These are phyloP conservation scores for Trametes coccinea DNA, from an alignment of 768 basidiomycete genomes.

Conservation along the genomic window DNA sequence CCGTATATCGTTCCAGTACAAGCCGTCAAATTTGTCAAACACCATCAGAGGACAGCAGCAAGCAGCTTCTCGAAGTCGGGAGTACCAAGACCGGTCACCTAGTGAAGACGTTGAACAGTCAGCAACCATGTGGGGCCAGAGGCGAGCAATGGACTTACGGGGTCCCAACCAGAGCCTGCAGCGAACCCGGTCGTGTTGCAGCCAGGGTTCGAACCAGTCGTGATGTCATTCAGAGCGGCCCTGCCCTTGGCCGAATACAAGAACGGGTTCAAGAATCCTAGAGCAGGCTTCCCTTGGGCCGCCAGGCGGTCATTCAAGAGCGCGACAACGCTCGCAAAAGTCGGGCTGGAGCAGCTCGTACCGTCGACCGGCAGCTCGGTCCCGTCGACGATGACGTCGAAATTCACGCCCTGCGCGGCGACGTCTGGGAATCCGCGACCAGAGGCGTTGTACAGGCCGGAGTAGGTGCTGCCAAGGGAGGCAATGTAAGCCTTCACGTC, in stretches of 20 bases:
- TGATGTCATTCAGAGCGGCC: constrained; percentile 30
- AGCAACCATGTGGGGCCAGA: neutral
- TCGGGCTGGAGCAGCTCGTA: constrained; percentile 63
- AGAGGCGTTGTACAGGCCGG: constrained; percentile 54
- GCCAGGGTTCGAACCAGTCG: constrained; percentile 35
- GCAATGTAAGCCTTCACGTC: constrained; percentile 48
- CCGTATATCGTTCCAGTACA: no score
- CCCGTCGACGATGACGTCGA: constrained; percentile 48
- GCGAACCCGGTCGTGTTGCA: constrained; percentile 38
- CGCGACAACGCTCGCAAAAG: constrained; percentile 61
- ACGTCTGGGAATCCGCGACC: constrained; percentile 63
- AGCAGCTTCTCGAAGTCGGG: constrained; percentile 34
- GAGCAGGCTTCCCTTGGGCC: constrained; percentile 32
- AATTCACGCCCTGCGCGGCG: constrained; percentile 53
- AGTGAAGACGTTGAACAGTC: neutral
- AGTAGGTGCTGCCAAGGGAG: constrained; percentile 47
- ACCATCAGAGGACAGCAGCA: constrained; percentile 15
- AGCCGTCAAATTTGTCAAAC: no score
- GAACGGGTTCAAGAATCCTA: constrained; percentile 42
- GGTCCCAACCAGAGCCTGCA: constrained; percentile 34
- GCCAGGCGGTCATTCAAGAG: constrained; percentile 46
- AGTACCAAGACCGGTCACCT: constrained; percentile 37
- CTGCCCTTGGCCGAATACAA: constrained; percentile 30
- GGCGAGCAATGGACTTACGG: constrained; percentile 17
- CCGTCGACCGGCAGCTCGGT: constrained; percentile 43